Base-by-base conservation (phyloP, 2,329 filamentous ascomycete species). In the Hypocreales sp. region DNA sequence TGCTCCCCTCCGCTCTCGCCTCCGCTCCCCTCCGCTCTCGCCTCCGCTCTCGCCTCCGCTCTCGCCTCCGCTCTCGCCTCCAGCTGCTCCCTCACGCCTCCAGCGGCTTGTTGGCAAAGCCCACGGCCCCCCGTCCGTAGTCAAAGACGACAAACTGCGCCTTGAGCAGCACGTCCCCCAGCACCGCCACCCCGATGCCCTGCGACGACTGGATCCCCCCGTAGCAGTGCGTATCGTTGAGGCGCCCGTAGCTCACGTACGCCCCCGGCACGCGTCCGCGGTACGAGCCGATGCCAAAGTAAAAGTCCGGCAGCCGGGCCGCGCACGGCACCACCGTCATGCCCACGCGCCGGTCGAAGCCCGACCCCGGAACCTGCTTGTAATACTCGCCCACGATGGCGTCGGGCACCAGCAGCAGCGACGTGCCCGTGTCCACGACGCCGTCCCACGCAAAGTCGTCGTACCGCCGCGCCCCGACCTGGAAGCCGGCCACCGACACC, bases 371-470 rank as follows among this genome's bases (percentile, higher is more conserved):
- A 33, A 80, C 61, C 34, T 67, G 44, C 20, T 45, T 44, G 55
- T 78, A 81, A 60, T 79, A 80, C 22, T 55, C 60, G 1, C 49
- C 39, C 35, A 70, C 63, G 32, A 75, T 56, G 18, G 44, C 37
- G 30, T 60, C 45, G 15, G 69, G 67, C 12, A 75, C 49, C 35
- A 77, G 59, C 30, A 79, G 50, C 17, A 81, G 67, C 1, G 73
- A 74, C 30, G 76, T 80, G 29, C 76, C 77, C 3, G 76, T 81
- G 53, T 81, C 76, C 41, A 71, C 69, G 46, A 81, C 79, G 38
- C 60, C 64, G 0, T 55, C 54, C 15, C 58, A 56, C 5, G 67
- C 33, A 12, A 41, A 27, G 5, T 31, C 24, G 8, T 32, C 25
- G 29, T 37, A 46, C 0, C 24, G 17, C 4, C 18, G 3, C 4